Evolutionary conservation across 768 basidiomycete species (phyloP), one percentile per base, ranked within the genome.

Genomic region (Floccularia luteovirens): DNA sequence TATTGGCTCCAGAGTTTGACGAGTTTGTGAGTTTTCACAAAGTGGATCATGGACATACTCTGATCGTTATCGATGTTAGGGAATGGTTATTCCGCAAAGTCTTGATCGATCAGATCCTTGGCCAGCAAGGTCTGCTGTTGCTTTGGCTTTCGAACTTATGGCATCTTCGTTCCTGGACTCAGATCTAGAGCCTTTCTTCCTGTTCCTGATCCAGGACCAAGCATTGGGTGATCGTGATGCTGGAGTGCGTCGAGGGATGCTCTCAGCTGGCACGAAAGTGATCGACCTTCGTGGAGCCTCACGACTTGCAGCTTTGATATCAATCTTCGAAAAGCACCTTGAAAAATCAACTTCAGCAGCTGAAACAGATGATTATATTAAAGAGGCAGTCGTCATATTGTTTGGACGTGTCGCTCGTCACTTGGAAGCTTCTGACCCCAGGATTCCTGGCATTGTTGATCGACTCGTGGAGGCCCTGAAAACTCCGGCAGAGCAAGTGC

Each of bases 401-500:
- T 89, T 97, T 48, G 94, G 94, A 42, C 82, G 93, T 13, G 77
- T 92, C 5, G 94, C 94, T 4, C 72, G 87, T 5, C 92, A 97
- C 61, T 69, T 99, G 31, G 77, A 88, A 36, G 61, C 79, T 2
- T 71, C 75, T 0, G 92, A 97, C 56, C 46, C 69, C 3, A 82
- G 92, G 1, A 78, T 96, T 31, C 84, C 88, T 0, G 60, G 64
- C 8, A 87, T 97, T 45, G 83, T 97, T 6, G 79, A 90, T 45
- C 70, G 91, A 7, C 67, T 98, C 14, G 77, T 94, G 5, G 87
- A 88, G 23, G 90, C 94, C 1, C 67, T 99, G 42, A 85, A 84
- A 59, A 98, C 93, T 0, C 96, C 94, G 0, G 79, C 92, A 2
- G 96, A 99, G 56, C 84, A 93, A 54, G 96, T 99, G 0, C 94